Base-by-base conservation (phyloP, 352 stramenopile genomes). In the Globisporangium cederbergense region DNA sequence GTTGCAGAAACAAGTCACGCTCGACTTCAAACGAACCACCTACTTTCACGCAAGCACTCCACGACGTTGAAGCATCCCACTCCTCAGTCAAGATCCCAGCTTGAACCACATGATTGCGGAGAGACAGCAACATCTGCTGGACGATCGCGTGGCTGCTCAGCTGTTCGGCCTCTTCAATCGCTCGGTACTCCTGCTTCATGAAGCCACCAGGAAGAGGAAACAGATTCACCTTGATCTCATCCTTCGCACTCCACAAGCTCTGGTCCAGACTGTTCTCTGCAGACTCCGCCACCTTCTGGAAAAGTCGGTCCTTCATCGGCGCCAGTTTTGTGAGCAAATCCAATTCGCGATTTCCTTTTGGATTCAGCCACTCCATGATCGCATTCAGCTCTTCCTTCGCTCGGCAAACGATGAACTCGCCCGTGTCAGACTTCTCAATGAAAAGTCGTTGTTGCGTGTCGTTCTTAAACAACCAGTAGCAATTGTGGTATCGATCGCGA, bases 401-500 rank as follows among this genome's bases (percentile, higher is more conserved):
- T 9, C 56, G 75, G 52, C 81, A 86, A 28, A 83, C 61, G 5
- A 82, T 65, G 40, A 93, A 89, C 36, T 87, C 71, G 30, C 86
- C 86, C 8, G 78, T 75, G 28, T 91, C 81, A 50, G 66, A 77
- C 49, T 78, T 78, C 55, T 93, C 82, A 22, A 95, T 79, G 22
- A 90, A 95, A 43, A 91, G 57, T 4, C 81, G 72, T 14, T 72
- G 63, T n/a, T 74, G 76, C 7, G 68, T 77, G 70, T 91, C 84
- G 38, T 88, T 76, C 56, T 79, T 81, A 65, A 95, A 95, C 45
- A 87, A 70, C 72, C 78, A 95, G 58, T 95, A 95, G 9, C 77
- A 77, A 58, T 91, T 91, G 70, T 91, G 83, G 32, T 78, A 92
- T 36, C 86, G 76, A 58, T 95, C 86, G 64, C 67, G 84, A 59